A percentile compares a stretch with the other conserved stretches of the same genome.
Conservation (phyloP, 768 basidiomycete species). For the Tylopilus plumbeoviolaceoides region DNA sequence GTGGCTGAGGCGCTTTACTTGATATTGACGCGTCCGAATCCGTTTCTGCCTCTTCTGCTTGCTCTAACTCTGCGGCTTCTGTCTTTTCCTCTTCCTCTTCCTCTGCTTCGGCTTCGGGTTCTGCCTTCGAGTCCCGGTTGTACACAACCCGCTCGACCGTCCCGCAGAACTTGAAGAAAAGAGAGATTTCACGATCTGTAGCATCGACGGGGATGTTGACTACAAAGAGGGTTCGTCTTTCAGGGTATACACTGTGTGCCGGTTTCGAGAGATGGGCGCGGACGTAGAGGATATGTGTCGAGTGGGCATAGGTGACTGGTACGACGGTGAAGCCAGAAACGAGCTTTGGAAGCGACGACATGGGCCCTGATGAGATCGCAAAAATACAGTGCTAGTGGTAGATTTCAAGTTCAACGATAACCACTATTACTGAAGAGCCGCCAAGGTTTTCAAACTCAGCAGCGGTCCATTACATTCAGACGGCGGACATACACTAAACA, state of each 20-base stretch:
- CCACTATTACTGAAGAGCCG: not conserved
- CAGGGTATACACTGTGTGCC: conserved; percentile 35
- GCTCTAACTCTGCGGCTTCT: not conserved
- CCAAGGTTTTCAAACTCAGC: not conserved
- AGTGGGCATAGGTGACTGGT: conserved; percentile 36
- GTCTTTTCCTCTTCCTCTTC: conserved; percentile 19
- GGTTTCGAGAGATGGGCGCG: conserved; percentile 57
- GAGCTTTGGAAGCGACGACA: conserved; percentile 18
- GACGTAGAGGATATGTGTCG: conserved; percentile 73
- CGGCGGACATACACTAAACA: too few species aligned
- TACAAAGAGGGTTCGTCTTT: conserved; percentile 78
- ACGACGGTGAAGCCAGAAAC: conserved; percentile 36
- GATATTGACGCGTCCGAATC: not conserved
- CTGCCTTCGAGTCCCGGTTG: conserved; percentile 37
- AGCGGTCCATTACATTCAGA: too few species aligned
- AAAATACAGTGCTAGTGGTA: too few species aligned
- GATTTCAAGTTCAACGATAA: too few species aligned
- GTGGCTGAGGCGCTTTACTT: too few species aligned
- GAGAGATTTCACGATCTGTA: conserved; percentile 71
- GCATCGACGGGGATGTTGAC: conserved; percentile 89
- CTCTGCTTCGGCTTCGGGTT: conserved; percentile 26
- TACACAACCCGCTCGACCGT: conserved; percentile 74
- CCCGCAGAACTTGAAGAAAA: conserved; percentile 75
- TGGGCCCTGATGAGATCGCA: not conserved
- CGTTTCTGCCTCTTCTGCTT: not conserved